phyloP scores from a whole-genome alignment of 805 yeast genomes.

The Clavispora santaluciae region DNA sequence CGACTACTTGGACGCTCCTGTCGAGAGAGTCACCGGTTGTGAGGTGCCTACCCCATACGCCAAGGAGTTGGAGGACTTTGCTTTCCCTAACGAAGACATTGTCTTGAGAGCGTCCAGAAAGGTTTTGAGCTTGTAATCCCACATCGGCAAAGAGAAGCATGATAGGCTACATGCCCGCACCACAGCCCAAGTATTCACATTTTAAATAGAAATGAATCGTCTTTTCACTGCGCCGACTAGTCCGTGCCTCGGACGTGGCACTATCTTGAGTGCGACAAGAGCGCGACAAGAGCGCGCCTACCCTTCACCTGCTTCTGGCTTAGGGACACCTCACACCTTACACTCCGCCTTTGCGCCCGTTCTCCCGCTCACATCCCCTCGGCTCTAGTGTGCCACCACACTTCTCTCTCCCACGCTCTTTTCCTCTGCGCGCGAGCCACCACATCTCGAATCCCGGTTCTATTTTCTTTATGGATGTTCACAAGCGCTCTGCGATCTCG shows the following conservation, averaged over 20 bases:
- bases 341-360: neutral
- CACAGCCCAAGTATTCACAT: neutral
- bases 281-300: neutral
- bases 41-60: conserved; percentile 99
- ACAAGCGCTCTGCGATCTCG: conserved; percentile 8
- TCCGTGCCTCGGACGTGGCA: too few relatives aligned
- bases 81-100: conserved; percentile 95
- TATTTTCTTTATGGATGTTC: conserved; percentile 10
- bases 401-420: neutral
- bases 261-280: too few relatives aligned
- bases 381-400: too few relatives aligned
- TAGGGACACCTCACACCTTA: neutral
- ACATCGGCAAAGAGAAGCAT: neutral
- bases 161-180: neutral
- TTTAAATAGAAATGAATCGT: neutral
- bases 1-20: conserved; percentile 97
- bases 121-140: conserved; percentile 61
- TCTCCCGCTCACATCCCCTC: neutral
- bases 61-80: conserved; percentile 91
- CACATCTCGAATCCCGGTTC: neutral
- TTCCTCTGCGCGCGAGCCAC: neutral
- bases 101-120: conserved; percentile 83
- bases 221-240: neutral
- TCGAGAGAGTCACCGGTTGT: conserved; percentile 98
- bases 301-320: neutral